Evolutionary conservation across 169 alveolate species (phyloP).

Genomic region (Eimeria necatrix): DNA sequence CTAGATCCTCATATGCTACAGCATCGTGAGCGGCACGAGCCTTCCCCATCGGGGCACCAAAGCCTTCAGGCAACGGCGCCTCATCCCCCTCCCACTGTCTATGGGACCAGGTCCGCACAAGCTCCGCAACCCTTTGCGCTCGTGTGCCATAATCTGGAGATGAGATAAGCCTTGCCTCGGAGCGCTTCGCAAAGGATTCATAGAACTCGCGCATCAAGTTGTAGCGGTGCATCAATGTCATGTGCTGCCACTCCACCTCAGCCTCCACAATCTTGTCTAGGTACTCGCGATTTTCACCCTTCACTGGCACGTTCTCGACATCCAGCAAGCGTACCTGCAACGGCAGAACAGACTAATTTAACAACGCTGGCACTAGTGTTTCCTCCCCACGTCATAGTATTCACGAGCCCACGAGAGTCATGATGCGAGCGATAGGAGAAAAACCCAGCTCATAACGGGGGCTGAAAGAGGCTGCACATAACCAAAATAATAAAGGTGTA

Average conservation of each 20-base stretch:
- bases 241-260: constrained; percentile 82
- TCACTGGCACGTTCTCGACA: constrained; percentile 31
- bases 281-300: constrained; percentile 70
- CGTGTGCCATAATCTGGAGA: not conserved
- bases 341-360: not conserved
- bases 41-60: not conserved
- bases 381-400: too few species aligned
- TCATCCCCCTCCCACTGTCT: constrained; percentile 44
- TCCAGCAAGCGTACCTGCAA: constrained; percentile 65
- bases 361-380: too few species aligned
- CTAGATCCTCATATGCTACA: not conserved
- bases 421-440: too few species aligned
- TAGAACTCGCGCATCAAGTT: constrained; percentile 61
- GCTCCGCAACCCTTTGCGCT: constrained; percentile 29
- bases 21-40: not conserved
- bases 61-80: constrained; percentile 38
- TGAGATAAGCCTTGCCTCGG: constrained; percentile 2
- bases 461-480: too few species aligned
- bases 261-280: constrained; percentile 82
- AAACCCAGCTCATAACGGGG: too few species aligned
- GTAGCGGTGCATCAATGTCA: constrained; percentile 82
- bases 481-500: too few species aligned
- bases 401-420: too few species aligned
- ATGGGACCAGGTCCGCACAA: constrained; percentile 13
- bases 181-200: constrained; percentile 22